Conservation (phyloP, 805 yeast species). For the Debaryomyces prosopidis region DNA sequence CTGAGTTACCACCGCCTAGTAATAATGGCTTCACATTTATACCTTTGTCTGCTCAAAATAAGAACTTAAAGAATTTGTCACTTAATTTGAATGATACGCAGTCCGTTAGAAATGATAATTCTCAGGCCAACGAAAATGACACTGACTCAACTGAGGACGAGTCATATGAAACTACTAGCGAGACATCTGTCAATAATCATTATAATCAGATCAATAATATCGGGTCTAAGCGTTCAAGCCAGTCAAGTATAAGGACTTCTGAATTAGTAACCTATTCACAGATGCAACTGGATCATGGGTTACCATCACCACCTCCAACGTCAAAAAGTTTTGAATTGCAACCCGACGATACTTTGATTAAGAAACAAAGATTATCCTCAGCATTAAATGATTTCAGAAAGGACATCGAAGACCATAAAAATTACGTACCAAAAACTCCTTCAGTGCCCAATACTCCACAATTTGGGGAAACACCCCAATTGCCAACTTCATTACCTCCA, state of each 20-base stretch:
- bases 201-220: background rate
- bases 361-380: constrained; percentile 20
- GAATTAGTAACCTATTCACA: constrained; percentile 9
- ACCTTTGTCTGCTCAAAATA: constrained; percentile 12
- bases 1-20: constrained; percentile 1
- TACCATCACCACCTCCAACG: background rate
- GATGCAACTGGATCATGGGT: background rate
- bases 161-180: constrained; percentile 1
- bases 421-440: constrained; percentile 14
- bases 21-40: constrained; percentile 14
- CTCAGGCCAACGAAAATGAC: constrained; percentile 3
- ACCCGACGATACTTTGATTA: background rate
- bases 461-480: constrained; percentile 5
- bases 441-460: background rate
- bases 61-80: constrained; percentile 24
- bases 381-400: constrained; percentile 28
- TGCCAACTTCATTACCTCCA: constrained; percentile 14
- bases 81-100: constrained; percentile 13
- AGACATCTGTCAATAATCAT: background rate
- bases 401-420: constrained; percentile 26
- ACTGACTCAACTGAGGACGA: constrained; percentile 1
- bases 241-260: constrained; percentile 10
- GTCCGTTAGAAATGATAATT: background rate
- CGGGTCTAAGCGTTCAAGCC: constrained; percentile 1
- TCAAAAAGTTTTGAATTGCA: background rate